A percentile compares a stretch with the other conserved stretches of the same genome.
These are phyloP conservation scores for Exophiala lecanii-corni DNA, from an alignment of 2,329 filamentous ascomycete species.

Conservation along the genomic window DNA sequence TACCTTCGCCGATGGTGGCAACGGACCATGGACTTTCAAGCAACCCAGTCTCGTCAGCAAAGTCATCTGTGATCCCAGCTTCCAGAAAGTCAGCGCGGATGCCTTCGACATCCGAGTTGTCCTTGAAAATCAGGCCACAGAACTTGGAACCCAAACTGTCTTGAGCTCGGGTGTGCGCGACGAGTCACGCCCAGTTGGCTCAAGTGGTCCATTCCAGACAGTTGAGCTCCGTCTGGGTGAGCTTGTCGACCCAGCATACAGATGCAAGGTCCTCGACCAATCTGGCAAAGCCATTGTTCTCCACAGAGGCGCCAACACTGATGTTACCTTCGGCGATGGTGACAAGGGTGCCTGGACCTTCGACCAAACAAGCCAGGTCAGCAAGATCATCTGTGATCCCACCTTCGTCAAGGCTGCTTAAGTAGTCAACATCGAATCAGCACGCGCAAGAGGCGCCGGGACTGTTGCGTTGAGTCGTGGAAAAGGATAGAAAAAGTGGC, in stretches of 20 bases:
- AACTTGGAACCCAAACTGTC: slow-evolving; percentile 18
- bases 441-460: too few relatives aligned
- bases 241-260: slow-evolving; percentile 15
- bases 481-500: too few relatives aligned
- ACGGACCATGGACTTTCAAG: slow-evolving; percentile 21
- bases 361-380: slow-evolving; percentile 33
- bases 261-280: slow-evolving; percentile 22
- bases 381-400: slow-evolving; percentile 31
- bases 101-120: slow-evolving; percentile 15
- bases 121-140: slow-evolving; percentile 13
- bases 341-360: slow-evolving; percentile 22
- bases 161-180: slow-evolving; percentile 26
- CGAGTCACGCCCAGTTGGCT: slow-evolving; percentile 5
- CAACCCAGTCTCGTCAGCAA: slow-evolving; percentile 15
- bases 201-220: slow-evolving; percentile 18
- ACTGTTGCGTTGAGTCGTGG: too few relatives aligned
- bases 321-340: slow-evolving; percentile 22
- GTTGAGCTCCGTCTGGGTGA: slow-evolving; percentile 19
- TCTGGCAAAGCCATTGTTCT: slow-evolving; percentile 16
- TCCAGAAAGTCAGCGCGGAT: slow-evolving; percentile 15
- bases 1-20: slow-evolving; percentile 22
- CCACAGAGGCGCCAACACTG: slow-evolving; percentile 14
- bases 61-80: slow-evolving; percentile 21
- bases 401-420: slow-evolving; percentile 14
- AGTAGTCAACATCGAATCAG: too few relatives aligned